Conservation (phyloP, 148 eudicot genomes). For the Nyssa sinensis region DNA sequence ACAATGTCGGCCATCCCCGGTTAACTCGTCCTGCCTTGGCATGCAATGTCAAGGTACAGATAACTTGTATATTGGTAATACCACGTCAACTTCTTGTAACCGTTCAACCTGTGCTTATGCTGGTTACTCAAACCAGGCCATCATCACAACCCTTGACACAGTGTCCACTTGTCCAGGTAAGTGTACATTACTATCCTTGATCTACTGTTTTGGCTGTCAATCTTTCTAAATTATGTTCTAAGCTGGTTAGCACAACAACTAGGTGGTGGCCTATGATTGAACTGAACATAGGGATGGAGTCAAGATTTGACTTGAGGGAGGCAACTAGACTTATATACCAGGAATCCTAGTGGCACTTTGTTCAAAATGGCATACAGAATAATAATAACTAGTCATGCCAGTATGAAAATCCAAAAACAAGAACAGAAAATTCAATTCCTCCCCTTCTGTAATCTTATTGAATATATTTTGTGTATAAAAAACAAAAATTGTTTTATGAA, state of each 20-base stretch:
- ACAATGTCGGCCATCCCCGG: constrained; percentile 53
- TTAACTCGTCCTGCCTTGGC: constrained; percentile 48
- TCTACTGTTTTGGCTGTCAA: background rate
- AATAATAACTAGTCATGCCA: too few species aligned
- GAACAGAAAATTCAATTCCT: too few species aligned
- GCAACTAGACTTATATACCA: too few species aligned
- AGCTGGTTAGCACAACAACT: background rate
- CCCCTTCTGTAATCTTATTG: too few species aligned
- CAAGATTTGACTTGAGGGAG: too few species aligned
- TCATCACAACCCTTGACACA: constrained; percentile 36
- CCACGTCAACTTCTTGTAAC: constrained; percentile 42
- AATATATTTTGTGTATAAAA: too few species aligned
- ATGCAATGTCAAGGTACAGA: constrained; percentile 39
- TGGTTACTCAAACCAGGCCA: constrained; percentile 46
- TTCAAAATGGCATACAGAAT: too few species aligned
- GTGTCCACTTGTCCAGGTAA: constrained; percentile 69
- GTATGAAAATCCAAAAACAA: too few species aligned
- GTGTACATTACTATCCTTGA: background rate
- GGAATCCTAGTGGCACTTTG: too few species aligned
- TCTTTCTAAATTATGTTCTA: background rate
- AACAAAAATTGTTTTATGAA: too few species aligned
- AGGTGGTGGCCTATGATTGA: background rate
- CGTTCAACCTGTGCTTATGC: constrained; percentile 60
- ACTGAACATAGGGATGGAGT: too few species aligned
- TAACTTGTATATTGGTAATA: constrained; percentile 44